A percentile compares a stretch with the other conserved stretches of the same genome.
These are phyloP conservation scores for Hymenoscyphus scutula DNA, from an alignment of 2,329 filamentous ascomycete genomes.

Conservation along the genomic window DNA sequence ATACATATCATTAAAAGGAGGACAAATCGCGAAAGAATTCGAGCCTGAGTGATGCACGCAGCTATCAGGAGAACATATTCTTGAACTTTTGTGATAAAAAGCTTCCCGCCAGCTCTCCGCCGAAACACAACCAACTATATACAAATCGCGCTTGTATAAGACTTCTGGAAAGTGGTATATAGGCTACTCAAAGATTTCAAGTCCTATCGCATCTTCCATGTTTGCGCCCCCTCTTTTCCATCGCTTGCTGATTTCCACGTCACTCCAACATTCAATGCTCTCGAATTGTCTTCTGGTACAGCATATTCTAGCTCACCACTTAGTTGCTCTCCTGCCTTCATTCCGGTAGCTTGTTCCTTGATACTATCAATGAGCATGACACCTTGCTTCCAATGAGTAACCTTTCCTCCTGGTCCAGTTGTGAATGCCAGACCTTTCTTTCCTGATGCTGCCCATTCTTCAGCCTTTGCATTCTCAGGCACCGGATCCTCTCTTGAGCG, in stretches of 20 bases:
- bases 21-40: too few relatives aligned
- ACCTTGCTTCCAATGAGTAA: slow-evolving; percentile 90
- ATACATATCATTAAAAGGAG: too few relatives aligned
- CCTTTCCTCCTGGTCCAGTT: slow-evolving; percentile 71
- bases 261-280: slow-evolving; percentile 63
- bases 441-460: slow-evolving; percentile 56
- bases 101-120: too few relatives aligned
- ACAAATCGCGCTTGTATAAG: too few relatives aligned
- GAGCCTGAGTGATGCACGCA: too few relatives aligned
- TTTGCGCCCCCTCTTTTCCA: slow-evolving; percentile 28
- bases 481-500: slow-evolving; percentile 51
- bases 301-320: slow-evolving; percentile 68
- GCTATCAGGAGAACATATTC: too few relatives aligned
- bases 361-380: slow-evolving; percentile 63
- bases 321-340: slow-evolving; percentile 57
- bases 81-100: too few relatives aligned
- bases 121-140: too few relatives aligned
- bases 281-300: slow-evolving; percentile 66
- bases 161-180: too few relatives aligned
- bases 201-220: slow-evolving; percentile 36
- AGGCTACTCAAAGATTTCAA: too few relatives aligned
- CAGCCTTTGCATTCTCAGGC: slow-evolving; percentile 53
- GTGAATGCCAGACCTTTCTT: slow-evolving; percentile 76
- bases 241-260: slow-evolving; percentile 49
- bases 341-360: slow-evolving; percentile 45